Percentiles rank a stretch among this genome's conserved stretches.
Conservation (phyloP, 208 protist genomes). For the Leishmania amazonensis region DNA sequence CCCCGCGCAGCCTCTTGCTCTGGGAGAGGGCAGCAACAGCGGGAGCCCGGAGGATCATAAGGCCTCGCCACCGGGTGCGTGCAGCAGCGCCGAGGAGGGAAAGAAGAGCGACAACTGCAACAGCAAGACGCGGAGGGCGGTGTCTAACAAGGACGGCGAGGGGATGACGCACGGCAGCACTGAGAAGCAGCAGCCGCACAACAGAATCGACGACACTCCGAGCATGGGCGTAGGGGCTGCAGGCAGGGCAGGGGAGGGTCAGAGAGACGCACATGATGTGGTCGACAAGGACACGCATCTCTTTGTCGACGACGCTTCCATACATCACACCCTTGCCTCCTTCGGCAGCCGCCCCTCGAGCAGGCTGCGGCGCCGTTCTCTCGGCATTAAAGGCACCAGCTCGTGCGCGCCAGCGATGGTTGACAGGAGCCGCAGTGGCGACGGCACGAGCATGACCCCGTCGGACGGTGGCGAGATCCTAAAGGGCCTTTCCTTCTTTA, state of each 20-base stretch:
- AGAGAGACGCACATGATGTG: not conserved
- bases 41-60: slow-evolving; percentile 11
- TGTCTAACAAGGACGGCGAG: slow-evolving; percentile 12
- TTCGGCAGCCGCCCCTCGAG: not conserved
- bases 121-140: slow-evolving; percentile 28
- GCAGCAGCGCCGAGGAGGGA: slow-evolving; percentile 1
- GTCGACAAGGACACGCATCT: not conserved
- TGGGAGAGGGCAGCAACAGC: not conserved
- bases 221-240: not conserved
- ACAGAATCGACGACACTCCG: slow-evolving; percentile 6
- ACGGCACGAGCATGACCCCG: slow-evolving; percentile 12
- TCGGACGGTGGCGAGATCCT: slow-evolving; percentile 37
- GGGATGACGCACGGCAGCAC: slow-evolving; percentile 11
- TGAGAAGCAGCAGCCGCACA: slow-evolving; percentile 9
- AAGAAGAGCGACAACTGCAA: slow-evolving; percentile 8
- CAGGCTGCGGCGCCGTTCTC: not conserved
- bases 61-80: not conserved
- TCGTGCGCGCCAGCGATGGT: slow-evolving; percentile 12
- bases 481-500: slow-evolving; percentile 57
- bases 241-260: not conserved
- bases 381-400: not conserved
- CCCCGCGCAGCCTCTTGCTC: not conserved
- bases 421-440: slow-evolving; percentile 17
- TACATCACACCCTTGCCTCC: not conserved
- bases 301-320: not conserved